Evolutionary conservation across 306 rosid genomes (phyloP), one percentile per base, ranked within the genome.

Genomic region (Myrica gale): DNA sequence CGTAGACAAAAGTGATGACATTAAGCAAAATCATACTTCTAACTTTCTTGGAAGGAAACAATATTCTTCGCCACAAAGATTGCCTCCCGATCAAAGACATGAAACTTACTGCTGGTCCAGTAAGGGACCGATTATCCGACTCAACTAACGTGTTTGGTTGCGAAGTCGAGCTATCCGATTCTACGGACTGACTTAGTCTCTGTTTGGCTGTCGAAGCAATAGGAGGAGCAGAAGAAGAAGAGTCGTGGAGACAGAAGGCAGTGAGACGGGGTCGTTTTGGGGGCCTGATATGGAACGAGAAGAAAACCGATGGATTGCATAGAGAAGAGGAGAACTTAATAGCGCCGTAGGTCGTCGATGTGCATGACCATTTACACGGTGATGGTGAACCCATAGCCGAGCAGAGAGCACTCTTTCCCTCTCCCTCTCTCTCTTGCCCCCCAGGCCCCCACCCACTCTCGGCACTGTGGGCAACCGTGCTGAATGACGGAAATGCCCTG

Each of bases 1-100:
- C 94, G 19, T 84, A 87, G 69, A 91, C 78, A 13, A 89, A 26
- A 23, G 97, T 78, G 67, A 89, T 72, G 62, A 83, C 69, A 68
- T 91, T 91, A 63, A 91, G 92, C 83, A 91, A 74, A 77, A 91
- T 73, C 51, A 91, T 82, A 87, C 92, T 86, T 78, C 89, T 83
- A 45, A 84, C 83, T 85, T 85, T 91, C 81, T 77, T 87, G 51
- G 93, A 89, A 0, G 91, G 83, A 74, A 84, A 85, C 43, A 84
- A 78, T 46, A 87, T 82, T 77, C 89, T 80, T 73, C 84, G 77
- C 90, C 84, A 80, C 15, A 87, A 78, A 67, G 83, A 68, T 78
- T 80, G 84, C 15, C 69, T 81, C 39, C 83, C 80, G n/a, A 79
- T 82, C 48, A 81, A 68, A 8, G 93, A 71, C 53, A 78, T 83